Base-by-base conservation (phyloP, 805 yeast species). In the Sungouiella blattae region DNA sequence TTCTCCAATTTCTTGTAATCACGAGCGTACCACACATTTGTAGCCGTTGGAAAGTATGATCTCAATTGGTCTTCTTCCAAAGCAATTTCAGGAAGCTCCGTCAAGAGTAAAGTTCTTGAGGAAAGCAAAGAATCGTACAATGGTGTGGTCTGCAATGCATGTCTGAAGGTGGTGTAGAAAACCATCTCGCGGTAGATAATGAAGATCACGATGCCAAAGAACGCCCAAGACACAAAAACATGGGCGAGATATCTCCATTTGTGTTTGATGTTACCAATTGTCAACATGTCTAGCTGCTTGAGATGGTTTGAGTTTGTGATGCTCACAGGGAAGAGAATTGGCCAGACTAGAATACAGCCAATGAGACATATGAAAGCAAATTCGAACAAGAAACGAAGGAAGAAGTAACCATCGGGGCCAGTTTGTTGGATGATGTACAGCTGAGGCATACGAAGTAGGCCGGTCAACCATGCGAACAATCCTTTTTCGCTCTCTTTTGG, bases 391-490 rank as follows among this genome's bases (percentile, higher is more conserved):
- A 74, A 84, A 43, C 94, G 69, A 33, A 83, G 58, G 53, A 79
- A 84, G 54, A 85, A 79, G 55, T 81, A 85, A 2, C 93, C 93
- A 59, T 85, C 94, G 21, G 78, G 57, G 35, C 89, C 85, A 25
- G 81, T 65, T 43, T 81, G 80, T 60, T 83, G 89, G 48, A 85
- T 67, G 27, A 80, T 47, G 57, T 69, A 83, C 1, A 77, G 55
- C 41, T 79, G 81, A 1, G 87, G 82, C 53, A 73, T 74, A 4
- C 62, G 43, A 40, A 79, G 47, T 15, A 83, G 38, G 36, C 58
- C 65, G 2, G 69, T 51, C 5, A 80, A 46, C 93, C 93, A 85
- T 4, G 61, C 53, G 41, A 74, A 70, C 0, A 65, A 55, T 11
- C 78, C 78, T 4, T 50, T 40, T 4, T 76, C 73, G 26, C 67